Conservation (phyloP, 345 rosid species). For the Eutrema heterophyllum region DNA sequence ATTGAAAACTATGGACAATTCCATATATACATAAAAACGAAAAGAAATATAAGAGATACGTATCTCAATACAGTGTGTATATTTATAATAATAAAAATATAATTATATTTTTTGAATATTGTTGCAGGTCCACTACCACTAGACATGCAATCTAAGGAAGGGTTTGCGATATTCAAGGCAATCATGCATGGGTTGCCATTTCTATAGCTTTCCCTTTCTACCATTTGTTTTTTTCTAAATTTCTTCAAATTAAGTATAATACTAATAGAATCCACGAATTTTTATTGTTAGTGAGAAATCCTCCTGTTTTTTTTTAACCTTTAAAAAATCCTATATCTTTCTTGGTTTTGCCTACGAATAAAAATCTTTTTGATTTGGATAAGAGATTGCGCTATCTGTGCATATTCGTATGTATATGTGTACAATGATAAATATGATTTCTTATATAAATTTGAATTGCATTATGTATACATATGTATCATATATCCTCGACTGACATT, state of each 20-base stretch:
- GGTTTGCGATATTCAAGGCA: slow-evolving; percentile 32
- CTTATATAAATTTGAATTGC: neutral
- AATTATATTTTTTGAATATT: neutral
- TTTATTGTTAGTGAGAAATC: neutral
- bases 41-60: no score
- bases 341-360: slow-evolving; percentile 23
- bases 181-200: slow-evolving; percentile 37
- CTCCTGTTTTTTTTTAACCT: neutral
- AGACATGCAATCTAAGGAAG: slow-evolving; percentile 28
- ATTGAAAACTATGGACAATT: no score
- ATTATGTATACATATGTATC: neutral
- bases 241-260: neutral
- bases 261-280: neutral
- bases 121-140: slow-evolving; percentile 27
- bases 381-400: slow-evolving; percentile 14
- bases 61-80: no score
- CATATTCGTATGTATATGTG: neutral
- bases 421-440: neutral
- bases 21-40: no score
- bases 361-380: slow-evolving; percentile 27
- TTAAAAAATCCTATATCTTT: neutral
- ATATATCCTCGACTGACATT: neutral
- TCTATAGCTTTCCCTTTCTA: slow-evolving; percentile 4
- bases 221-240: neutral
- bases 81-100: neutral